Evolutionary conservation across 2,329 filamentous ascomycete species (phyloP).

Genomic region (Simplicillium aogashimaense): DNA sequence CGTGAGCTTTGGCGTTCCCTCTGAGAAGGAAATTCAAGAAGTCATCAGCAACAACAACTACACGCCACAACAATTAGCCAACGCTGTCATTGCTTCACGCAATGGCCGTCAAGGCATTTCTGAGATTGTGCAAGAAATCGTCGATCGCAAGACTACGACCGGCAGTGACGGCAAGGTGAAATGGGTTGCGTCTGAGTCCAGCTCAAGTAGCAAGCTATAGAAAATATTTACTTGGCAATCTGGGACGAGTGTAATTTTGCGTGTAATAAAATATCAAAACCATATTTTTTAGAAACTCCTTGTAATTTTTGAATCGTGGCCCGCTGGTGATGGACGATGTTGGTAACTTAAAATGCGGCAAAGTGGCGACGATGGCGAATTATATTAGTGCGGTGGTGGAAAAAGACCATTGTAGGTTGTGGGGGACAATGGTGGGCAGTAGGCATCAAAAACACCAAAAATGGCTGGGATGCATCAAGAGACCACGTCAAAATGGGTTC

Average conservation of each 20-base stretch:
- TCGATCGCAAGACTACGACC: slow-evolving; percentile 50
- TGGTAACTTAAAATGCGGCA: background rate
- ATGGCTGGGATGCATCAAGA: slow-evolving; percentile 3
- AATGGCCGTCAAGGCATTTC: slow-evolving; percentile 59
- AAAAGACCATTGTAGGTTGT: background rate
- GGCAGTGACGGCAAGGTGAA: slow-evolving; percentile 30
- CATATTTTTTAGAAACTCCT: too few species aligned
- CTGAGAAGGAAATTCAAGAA: slow-evolving; percentile 49
- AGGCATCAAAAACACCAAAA: slow-evolving; percentile 5
- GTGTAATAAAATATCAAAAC: slow-evolving; percentile 1
- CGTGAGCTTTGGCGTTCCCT: slow-evolving; percentile 59
- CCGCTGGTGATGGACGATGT: too few species aligned
- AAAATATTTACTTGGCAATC: slow-evolving; percentile 11
- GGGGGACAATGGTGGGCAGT: background rate
- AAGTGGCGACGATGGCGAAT: background rate
- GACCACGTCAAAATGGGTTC: slow-evolving; percentile 4
- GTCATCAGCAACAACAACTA: slow-evolving; percentile 28
- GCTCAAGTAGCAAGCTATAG: slow-evolving; percentile 21
- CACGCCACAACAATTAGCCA: slow-evolving; percentile 48
- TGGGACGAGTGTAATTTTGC: slow-evolving; percentile 2
- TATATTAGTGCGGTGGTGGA: background rate
- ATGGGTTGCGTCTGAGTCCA: slow-evolving; percentile 23
- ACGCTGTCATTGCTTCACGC: slow-evolving; percentile 49
- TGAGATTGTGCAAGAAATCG: slow-evolving; percentile 58
- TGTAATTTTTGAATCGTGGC: too few species aligned